A percentile compares a stretch with the other conserved stretches of the same genome.
These are phyloP conservation scores for Russula compacta DNA, from an alignment of 768 basidiomycete genomes.

Conservation along the genomic window DNA sequence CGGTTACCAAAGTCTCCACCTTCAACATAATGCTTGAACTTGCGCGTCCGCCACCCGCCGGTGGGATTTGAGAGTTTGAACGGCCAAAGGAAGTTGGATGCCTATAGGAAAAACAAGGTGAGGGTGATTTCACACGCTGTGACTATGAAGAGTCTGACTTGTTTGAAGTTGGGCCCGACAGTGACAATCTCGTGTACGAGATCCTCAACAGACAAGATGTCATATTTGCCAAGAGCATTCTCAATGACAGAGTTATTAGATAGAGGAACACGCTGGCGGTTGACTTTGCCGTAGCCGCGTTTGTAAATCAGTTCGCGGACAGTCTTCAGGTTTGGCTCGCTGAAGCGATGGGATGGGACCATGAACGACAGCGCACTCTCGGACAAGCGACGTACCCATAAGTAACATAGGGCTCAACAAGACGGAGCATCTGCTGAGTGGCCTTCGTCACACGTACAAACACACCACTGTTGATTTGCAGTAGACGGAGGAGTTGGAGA, in stretches of 20 bases:
- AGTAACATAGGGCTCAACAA: slow-evolving; percentile 94
- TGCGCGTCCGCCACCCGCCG: slow-evolving; percentile 95
- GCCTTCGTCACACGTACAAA: slow-evolving; percentile 97
- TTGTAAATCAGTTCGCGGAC: slow-evolving; percentile 98
- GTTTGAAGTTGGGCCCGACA: slow-evolving; percentile 98
- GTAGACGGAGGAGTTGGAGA: slow-evolving; percentile 92
- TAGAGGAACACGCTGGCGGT: slow-evolving; percentile 96
- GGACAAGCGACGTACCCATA: slow-evolving; percentile 61
- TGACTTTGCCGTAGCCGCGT: slow-evolving; percentile 97
- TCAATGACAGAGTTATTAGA: slow-evolving; percentile 92
- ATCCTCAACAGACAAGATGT: slow-evolving; percentile 96
- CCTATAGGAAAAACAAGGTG: slow-evolving; percentile 27
- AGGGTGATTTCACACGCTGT: neutral
- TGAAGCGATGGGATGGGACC: slow-evolving; percentile 23
- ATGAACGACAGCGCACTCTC: neutral
- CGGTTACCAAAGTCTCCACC: slow-evolving; percentile 98
- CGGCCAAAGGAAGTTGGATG: slow-evolving; percentile 96
- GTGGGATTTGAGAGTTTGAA: slow-evolving; percentile 99
- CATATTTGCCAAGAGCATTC: slow-evolving; percentile 79
- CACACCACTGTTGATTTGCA: slow-evolving; percentile 99
- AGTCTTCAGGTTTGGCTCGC: slow-evolving; percentile 94
- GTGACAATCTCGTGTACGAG: slow-evolving; percentile 95
- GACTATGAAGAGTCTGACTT: slow-evolving; percentile 42
- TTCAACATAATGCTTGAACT: slow-evolving; percentile 95
- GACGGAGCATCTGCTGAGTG: slow-evolving; percentile 95